Conservation (phyloP, 768 basidiomycete genomes). For the Fomitopsis serialis region DNA sequence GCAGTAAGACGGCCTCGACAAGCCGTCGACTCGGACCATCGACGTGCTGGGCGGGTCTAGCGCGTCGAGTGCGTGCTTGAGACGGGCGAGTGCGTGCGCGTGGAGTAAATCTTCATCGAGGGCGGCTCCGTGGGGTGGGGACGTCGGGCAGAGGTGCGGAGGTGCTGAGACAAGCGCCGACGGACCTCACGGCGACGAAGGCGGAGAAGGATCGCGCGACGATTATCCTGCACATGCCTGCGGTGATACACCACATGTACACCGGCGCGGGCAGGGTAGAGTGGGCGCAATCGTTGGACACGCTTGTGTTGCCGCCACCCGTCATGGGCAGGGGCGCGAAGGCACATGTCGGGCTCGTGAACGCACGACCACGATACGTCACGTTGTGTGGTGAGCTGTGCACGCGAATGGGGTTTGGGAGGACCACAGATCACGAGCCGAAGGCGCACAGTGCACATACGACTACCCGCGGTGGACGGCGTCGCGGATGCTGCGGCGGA, state of each 20-base stretch:
- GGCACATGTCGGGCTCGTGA: constrained; percentile 64
- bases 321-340: constrained; percentile 29
- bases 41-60: constrained; percentile 60
- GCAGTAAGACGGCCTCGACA: constrained; percentile 45
- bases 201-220: constrained; percentile 29
- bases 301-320: constrained; percentile 6
- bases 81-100: constrained; percentile 27
- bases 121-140: constrained; percentile 47
- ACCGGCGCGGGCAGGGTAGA: background rate
- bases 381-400: constrained; percentile 49
- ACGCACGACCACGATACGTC: constrained; percentile 59
- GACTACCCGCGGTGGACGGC: constrained; percentile 49
- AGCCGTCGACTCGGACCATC: constrained; percentile 42
- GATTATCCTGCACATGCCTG: constrained; percentile 5
- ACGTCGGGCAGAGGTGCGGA: constrained; percentile 34
- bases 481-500: constrained; percentile 45
- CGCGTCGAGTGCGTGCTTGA: constrained; percentile 65
- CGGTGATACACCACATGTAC: background rate
- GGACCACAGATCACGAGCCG: constrained; percentile 2
- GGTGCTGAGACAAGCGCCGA: constrained; percentile 44
- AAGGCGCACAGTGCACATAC: constrained; percentile 22
- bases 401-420: constrained; percentile 21
- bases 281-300: background rate
- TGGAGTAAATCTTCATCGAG: constrained; percentile 55
- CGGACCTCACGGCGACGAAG: constrained; percentile 46